Conservation (phyloP, 805 yeast species). For the Torulaspora indica region DNA sequence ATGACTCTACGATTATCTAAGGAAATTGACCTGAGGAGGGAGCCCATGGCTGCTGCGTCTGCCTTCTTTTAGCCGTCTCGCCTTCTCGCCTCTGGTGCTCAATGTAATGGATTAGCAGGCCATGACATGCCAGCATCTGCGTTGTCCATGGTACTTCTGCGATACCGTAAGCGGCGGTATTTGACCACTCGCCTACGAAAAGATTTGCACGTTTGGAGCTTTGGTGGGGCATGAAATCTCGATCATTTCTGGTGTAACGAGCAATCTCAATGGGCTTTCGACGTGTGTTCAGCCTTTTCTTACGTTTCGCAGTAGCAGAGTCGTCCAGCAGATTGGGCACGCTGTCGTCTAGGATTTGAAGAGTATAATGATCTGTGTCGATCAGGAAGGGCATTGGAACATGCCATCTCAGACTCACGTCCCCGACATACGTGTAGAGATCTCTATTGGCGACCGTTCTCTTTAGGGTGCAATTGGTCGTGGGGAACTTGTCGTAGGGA, state of each 20-base stretch:
- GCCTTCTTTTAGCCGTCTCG: neutral
- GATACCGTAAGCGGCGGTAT: slow-evolving; percentile 12
- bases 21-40: too few relatives aligned
- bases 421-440: slow-evolving; percentile 11
- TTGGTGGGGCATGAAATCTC: slow-evolving; percentile 10
- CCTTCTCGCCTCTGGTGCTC: slow-evolving; percentile 10
- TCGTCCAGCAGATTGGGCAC: slow-evolving; percentile 6
- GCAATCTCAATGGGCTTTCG: slow-evolving; percentile 6
- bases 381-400: slow-evolving; percentile 6
- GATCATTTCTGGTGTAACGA: slow-evolving; percentile 12
- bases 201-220: slow-evolving; percentile 13
- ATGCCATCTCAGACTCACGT: slow-evolving; percentile 15
- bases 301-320: slow-evolving; percentile 3
- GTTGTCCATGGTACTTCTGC: slow-evolving; percentile 15
- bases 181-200: slow-evolving; percentile 14
- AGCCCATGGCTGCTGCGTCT: neutral
- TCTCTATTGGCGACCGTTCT: slow-evolving; percentile 10
- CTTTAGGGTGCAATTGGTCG: slow-evolving; percentile 5
- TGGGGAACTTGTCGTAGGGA: neutral
- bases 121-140: slow-evolving; percentile 17
- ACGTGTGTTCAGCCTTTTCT: slow-evolving; percentile 2
- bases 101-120: slow-evolving; percentile 12
- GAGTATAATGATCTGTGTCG: slow-evolving; percentile 13
- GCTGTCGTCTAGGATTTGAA: slow-evolving; percentile 9
- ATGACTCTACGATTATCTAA: neutral